A percentile compares a stretch with the other conserved stretches of the same genome.
Evolutionary conservation across 228 moss, liverwort and hornwort species (phyloP).

Genomic region (Sphagnum fallax): DNA sequence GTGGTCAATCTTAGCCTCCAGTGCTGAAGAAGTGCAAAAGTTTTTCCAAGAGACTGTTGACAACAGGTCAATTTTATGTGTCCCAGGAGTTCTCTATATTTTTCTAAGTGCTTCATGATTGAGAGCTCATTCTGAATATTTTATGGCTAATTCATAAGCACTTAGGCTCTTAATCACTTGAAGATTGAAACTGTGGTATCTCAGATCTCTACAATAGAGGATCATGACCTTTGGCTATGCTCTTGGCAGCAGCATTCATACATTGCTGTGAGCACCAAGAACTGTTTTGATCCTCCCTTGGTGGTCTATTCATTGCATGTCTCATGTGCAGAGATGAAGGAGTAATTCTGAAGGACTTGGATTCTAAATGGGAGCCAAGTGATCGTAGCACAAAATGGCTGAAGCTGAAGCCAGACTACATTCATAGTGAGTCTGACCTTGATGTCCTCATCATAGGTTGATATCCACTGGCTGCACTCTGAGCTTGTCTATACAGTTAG

Average conservation of each 20-base stretch:
- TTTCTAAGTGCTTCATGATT: too few relatives aligned
- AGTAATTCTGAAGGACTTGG: constrained; percentile 83
- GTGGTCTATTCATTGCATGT: not conserved
- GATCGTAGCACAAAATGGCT: constrained; percentile 84
- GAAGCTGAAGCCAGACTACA: constrained; percentile 97
- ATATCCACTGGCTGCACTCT: not conserved
- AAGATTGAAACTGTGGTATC: too few relatives aligned
- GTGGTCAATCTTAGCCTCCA: constrained; percentile 63
- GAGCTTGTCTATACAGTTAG: too few relatives aligned
- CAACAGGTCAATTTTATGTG: constrained; percentile 41
- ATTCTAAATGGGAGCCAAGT: constrained; percentile 94
- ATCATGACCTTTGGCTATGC: too few relatives aligned
- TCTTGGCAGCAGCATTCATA: too few relatives aligned
- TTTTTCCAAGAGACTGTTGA: constrained; percentile 75
- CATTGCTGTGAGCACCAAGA: too few relatives aligned
- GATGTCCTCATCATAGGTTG: constrained; percentile 90
- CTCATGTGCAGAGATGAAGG: constrained; percentile 69
- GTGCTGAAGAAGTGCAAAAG: constrained; percentile 60
- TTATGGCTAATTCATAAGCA: too few relatives aligned
- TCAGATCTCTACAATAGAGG: too few relatives aligned
- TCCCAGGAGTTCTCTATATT: not conserved
- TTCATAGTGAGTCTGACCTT: constrained; percentile 69
- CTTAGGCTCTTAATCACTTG: too few relatives aligned
- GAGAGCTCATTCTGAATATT: too few relatives aligned
- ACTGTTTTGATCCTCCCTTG: too few relatives aligned